Evolutionary conservation across 169 alveolate genomes (phyloP).

Genomic region (Eimeria sp.): DNA sequence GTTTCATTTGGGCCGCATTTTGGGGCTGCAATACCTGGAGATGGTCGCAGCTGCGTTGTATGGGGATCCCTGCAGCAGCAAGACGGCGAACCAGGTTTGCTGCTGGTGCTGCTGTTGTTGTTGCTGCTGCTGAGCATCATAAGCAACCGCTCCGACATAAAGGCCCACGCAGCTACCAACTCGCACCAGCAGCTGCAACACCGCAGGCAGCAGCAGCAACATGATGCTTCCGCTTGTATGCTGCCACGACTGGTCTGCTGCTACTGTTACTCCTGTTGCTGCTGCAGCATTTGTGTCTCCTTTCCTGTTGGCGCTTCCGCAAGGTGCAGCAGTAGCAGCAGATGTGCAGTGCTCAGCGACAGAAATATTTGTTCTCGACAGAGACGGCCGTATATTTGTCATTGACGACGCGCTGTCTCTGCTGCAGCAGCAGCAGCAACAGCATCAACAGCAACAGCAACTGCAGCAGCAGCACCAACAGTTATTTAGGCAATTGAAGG

Average conservation of each 20-base stretch:
- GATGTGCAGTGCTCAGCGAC: constrained; percentile 73
- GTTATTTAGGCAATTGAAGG: background rate
- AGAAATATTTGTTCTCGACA: constrained; percentile 42
- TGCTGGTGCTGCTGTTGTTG: constrained; percentile 10
- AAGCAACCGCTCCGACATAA: background rate
- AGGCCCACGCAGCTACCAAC: background rate
- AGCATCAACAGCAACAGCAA: constrained; percentile 9
- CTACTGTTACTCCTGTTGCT: constrained; percentile 2
- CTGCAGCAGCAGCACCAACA: constrained; percentile 20
- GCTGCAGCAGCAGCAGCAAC: constrained; percentile 13
- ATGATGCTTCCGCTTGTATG: background rate
- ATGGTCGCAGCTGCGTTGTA: constrained; percentile 17
- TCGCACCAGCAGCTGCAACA: no score
- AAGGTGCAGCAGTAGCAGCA: constrained; percentile 32
- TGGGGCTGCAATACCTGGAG: constrained; percentile 51
- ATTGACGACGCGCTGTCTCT: constrained; percentile 48
- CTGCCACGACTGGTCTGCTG: background rate
- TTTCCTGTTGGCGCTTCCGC: constrained; percentile 14
- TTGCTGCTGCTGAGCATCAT: background rate
- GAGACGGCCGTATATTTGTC: constrained; percentile 53
- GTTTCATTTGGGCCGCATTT: constrained; percentile 67
- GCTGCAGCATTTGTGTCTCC: constrained; percentile 22
- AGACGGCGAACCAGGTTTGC: constrained; percentile 29
- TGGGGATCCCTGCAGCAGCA: constrained; percentile 20
- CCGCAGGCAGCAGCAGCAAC: no score